Percentiles rank a stretch among this genome's conserved stretches.
These are phyloP conservation scores for Funneliformis geosporum DNA, from an alignment of 192 early-diverging fungal species.

Conservation along the genomic window DNA sequence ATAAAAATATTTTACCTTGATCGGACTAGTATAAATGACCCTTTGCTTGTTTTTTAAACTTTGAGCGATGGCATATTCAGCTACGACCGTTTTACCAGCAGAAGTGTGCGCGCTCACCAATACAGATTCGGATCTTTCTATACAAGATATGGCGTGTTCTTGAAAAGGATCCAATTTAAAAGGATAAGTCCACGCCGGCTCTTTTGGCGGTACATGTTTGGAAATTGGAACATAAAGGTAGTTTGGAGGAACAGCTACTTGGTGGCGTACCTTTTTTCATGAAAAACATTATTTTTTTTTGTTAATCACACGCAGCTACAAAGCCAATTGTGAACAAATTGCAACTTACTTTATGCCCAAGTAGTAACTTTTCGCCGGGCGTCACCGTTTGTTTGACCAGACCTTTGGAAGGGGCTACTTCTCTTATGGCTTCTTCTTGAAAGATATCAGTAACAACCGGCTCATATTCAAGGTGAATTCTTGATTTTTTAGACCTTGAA, in stretches of 20 bases:
- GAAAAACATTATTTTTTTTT: background rate
- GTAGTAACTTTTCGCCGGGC: conserved; percentile 20
- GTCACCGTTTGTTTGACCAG: background rate
- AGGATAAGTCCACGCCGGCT: conserved; percentile 86
- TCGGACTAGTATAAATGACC: conserved; percentile 96
- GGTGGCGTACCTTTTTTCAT: conserved; percentile 79
- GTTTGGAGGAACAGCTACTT: conserved; percentile 86
- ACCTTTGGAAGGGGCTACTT: conserved; percentile 30
- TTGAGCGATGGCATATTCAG: conserved; percentile 98
- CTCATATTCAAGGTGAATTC: background rate
- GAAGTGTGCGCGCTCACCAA: conserved; percentile 95
- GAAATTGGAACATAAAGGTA: conserved; percentile 88
- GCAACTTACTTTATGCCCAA: conserved; percentile 33
- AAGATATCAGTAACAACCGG: conserved; percentile 34
- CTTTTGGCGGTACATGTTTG: conserved; percentile 75
- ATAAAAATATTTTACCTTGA: conserved; percentile 70
- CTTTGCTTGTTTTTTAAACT: conserved; percentile 85
- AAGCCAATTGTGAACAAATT: background rate
- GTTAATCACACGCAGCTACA: too few species aligned
- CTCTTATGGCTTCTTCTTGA: conserved; percentile 32
- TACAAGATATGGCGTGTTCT: conserved; percentile 81
- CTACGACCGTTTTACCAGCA: conserved; percentile 97
- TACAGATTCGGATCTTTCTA: conserved; percentile 91
- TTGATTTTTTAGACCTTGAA: background rate
- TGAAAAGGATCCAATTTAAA: conserved; percentile 97